These are phyloP conservation scores for Mucor indicus DNA, from an alignment of 371 early-diverging fungal genomes.

Conservation along the genomic window DNA sequence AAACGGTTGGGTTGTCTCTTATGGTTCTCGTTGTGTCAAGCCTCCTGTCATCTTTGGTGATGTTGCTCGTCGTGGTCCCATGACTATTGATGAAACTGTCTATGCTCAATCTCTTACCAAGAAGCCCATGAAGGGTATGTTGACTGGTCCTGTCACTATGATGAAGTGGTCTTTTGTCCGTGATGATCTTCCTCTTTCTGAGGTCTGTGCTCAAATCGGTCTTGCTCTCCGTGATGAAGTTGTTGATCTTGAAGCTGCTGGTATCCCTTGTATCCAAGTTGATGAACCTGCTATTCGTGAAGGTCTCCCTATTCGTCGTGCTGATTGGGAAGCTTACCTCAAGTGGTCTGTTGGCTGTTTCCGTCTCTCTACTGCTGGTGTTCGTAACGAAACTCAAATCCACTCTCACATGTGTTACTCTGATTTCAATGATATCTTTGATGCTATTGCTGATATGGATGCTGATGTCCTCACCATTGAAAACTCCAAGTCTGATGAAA, in stretches of 20 bases:
- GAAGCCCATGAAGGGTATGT: slow-evolving; percentile 96
- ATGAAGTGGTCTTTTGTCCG: slow-evolving; percentile 97
- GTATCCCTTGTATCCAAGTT: slow-evolving; percentile 93
- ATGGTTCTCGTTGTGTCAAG: slow-evolving; percentile 95
- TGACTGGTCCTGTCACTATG: slow-evolving; percentile 93
- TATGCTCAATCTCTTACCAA: slow-evolving; percentile 88
- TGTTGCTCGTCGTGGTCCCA: slow-evolving; percentile 84
- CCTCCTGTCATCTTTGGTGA: slow-evolving; percentile 92
- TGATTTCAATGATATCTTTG: slow-evolving; percentile 97
- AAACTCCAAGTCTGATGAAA: slow-evolving; percentile 93
- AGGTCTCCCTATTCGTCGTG: slow-evolving; percentile 90
- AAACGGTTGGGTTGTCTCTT: slow-evolving; percentile 97
- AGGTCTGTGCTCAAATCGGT: slow-evolving; percentile 87
- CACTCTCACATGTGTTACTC: slow-evolving; percentile 98
- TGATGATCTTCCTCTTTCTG: slow-evolving; percentile 88
- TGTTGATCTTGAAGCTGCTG: slow-evolving; percentile 86
- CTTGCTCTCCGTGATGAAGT: slow-evolving; percentile 97
- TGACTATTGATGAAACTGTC: slow-evolving; percentile 82
- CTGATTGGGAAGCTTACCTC: slow-evolving; percentile 88
- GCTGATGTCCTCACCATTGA: slow-evolving; percentile 95
- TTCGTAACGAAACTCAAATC: slow-evolving; percentile 88
- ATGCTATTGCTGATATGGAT: slow-evolving; percentile 85
- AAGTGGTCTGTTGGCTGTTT: slow-evolving; percentile 95
- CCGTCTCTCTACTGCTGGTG: slow-evolving; percentile 87
- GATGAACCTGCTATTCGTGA: slow-evolving; percentile 99